Conservation (phyloP, 495 filamentous ascomycete genomes). For the Hypoxylon lienhwacheense region DNA sequence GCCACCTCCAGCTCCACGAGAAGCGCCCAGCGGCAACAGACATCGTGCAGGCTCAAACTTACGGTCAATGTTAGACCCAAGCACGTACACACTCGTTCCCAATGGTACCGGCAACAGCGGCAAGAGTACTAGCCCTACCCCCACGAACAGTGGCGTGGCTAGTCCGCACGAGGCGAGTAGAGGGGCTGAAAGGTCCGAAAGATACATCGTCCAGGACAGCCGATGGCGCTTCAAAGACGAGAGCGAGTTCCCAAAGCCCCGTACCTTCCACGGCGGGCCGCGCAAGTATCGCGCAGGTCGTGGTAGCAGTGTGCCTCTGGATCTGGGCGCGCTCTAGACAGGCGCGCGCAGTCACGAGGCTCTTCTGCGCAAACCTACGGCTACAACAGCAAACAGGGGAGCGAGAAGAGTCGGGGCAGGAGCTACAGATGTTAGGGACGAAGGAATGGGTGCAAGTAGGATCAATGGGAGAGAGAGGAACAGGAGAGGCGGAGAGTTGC, state of each 20-base stretch:
- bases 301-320: slow-evolving; percentile 90
- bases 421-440: neutral
- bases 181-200: no score
- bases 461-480: neutral
- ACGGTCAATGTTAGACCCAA: slow-evolving; percentile 68
- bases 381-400: no score
- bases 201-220: slow-evolving; percentile 69
- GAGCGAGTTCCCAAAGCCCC: slow-evolving; percentile 77
- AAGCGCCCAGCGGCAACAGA: slow-evolving; percentile 33
- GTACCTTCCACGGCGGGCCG: slow-evolving; percentile 68
- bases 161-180: slow-evolving; percentile 41
- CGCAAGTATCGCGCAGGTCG: slow-evolving; percentile 87
- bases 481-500: neutral
- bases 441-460: neutral
- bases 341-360: neutral
- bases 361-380: neutral
- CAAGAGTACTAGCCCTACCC: slow-evolving; percentile 50
- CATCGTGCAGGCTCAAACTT: slow-evolving; percentile 38
- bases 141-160: slow-evolving; percentile 33
- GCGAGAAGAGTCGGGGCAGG: neutral
- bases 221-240: slow-evolving; percentile 89
- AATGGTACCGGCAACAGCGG: slow-evolving; percentile 42
- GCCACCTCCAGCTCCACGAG: slow-evolving; percentile 23
- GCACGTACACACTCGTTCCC: slow-evolving; percentile 70
- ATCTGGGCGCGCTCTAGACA: slow-evolving; percentile 60